Evolutionary conservation across 345 rosid genomes (phyloP).

Genomic region (Murraya koenigii): DNA sequence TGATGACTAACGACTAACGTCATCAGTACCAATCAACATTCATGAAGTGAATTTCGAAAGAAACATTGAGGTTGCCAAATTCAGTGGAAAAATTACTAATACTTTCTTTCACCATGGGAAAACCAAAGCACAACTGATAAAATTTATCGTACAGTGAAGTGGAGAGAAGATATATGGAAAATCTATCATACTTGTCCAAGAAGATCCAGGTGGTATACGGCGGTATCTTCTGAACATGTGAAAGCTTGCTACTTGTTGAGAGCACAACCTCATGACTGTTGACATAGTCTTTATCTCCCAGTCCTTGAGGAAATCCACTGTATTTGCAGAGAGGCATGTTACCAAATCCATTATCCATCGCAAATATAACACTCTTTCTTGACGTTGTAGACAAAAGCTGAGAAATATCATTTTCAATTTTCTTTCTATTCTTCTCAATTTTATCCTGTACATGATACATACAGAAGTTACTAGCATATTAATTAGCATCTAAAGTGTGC

Average conservation of each 20-base stretch:
- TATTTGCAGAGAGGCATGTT: conserved; percentile 53
- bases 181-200: conserved; percentile 69
- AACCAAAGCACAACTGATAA: conserved; percentile 5
- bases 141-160: conserved; percentile 5
- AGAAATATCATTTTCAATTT: conserved; percentile 46
- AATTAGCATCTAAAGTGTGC: background rate
- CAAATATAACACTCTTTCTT: conserved; percentile 22
- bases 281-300: conserved; percentile 66
- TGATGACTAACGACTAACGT: background rate
- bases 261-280: conserved; percentile 56
- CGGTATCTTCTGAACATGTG: conserved; percentile 67
- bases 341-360: conserved; percentile 34
- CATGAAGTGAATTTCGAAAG: background rate
- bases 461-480: background rate
- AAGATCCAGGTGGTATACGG: conserved; percentile 96
- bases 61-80: background rate
- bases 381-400: conserved; percentile 45
- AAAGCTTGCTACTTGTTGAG: conserved; percentile 51
- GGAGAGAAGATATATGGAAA: background rate
- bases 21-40: background rate
- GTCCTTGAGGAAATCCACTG: conserved; percentile 51
- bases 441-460: conserved; percentile 49
- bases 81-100: background rate
- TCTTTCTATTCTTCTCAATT: conserved; percentile 59
- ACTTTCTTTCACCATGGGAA: conserved; percentile 1